phyloP scores from a whole-genome alignment of 208 protist genomes.

The Trichomonas gallinae region DNA sequence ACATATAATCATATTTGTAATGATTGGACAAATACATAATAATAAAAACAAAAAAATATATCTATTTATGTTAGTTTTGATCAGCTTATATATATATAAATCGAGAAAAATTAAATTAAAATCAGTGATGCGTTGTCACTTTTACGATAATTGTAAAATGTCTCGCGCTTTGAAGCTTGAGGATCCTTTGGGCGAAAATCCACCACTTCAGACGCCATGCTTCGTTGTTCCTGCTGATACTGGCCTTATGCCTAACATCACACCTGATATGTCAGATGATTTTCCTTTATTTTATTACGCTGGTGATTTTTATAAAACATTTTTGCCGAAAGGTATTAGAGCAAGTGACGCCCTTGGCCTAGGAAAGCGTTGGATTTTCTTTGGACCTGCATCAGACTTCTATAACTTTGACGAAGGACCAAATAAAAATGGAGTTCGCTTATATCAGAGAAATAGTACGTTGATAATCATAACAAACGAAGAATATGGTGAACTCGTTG shows the following conservation, averaged over 20 bases:
- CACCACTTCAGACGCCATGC: neutral
- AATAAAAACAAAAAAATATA: too few relatives aligned
- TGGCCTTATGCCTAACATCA: neutral
- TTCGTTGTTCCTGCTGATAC: neutral
- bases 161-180: neutral
- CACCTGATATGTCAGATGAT: neutral
- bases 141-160: slow-evolving; percentile 1
- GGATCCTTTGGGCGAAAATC: neutral
- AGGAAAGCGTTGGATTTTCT: neutral
- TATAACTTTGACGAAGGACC: neutral
- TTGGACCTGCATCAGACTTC: neutral
- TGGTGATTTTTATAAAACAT: neutral
- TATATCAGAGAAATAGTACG: neutral
- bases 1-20: too few relatives aligned
- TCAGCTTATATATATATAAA: too few relatives aligned
- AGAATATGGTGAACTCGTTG: neutral
- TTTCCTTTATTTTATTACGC: neutral
- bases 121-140: too few relatives aligned
- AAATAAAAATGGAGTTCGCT: neutral
- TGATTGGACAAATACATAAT: too few relatives aligned
- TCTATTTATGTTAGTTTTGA: too few relatives aligned
- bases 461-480: neutral
- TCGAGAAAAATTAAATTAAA: too few relatives aligned
- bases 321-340: neutral
- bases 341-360: neutral